phyloP scores from a whole-genome alignment of 2,329 filamentous ascomycete genomes.

The Ceratocystiopsis minuta region DNA sequence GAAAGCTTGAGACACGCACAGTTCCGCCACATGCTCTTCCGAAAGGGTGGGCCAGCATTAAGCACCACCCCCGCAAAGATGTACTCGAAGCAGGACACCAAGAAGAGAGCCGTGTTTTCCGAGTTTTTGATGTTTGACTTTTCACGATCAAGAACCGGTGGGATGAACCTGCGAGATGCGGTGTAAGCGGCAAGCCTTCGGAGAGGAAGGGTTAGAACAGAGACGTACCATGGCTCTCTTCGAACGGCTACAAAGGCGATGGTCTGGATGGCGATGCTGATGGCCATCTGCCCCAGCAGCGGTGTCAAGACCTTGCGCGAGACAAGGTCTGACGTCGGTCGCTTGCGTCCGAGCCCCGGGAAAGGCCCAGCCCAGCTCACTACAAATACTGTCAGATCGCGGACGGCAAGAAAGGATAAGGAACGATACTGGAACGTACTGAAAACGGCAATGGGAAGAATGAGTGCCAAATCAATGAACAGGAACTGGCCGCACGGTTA shows the following conservation, averaged over 20 bases:
- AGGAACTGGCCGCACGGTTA: slow-evolving; percentile 51
- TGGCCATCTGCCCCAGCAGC: slow-evolving; percentile 68
- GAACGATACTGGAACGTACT: slow-evolving; percentile 33
- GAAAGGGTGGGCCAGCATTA: slow-evolving; percentile 79
- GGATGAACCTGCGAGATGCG: slow-evolving; percentile 39
- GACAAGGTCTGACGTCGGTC: slow-evolving; percentile 81
- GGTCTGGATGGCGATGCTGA: slow-evolving; percentile 64
- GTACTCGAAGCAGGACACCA: slow-evolving; percentile 87
- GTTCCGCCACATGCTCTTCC: slow-evolving; percentile 63
- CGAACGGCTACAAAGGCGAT: slow-evolving; percentile 58
- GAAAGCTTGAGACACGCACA: slow-evolving; percentile 38
- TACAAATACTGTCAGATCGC: slow-evolving; percentile 12
- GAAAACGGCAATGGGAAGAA: slow-evolving; percentile 90
- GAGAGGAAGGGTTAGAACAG: neutral
- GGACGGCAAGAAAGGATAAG: neutral
- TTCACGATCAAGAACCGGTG: slow-evolving; percentile 57
- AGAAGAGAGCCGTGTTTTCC: slow-evolving; percentile 80
- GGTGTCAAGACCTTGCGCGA: slow-evolving; percentile 83
- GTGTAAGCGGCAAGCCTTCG: no score
- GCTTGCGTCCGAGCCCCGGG: slow-evolving; percentile 57
- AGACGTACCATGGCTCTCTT: slow-evolving; percentile 54
- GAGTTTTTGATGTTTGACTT: slow-evolving; percentile 81
- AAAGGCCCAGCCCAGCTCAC: slow-evolving; percentile 92
- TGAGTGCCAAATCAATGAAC: slow-evolving; percentile 83
- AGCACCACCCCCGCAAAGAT: slow-evolving; percentile 78